phyloP scores from a whole-genome alignment of 1,284 basidiomycete species.

The Ceratorhiza oryzae-sativae region DNA sequence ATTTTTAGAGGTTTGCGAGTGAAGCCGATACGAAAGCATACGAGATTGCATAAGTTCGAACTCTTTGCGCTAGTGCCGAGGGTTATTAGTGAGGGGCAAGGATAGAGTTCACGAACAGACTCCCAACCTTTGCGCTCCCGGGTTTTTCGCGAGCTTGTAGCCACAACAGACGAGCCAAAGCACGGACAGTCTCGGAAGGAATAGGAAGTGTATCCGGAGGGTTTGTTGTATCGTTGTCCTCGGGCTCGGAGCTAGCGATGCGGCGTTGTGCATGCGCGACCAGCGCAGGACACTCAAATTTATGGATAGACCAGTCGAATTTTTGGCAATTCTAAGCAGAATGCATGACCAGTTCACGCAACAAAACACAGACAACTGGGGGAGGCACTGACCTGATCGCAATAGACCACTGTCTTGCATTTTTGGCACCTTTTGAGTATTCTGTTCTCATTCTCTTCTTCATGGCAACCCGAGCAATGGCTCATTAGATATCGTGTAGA shows the following conservation, averaged over 20 bases:
- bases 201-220: slow-evolving; percentile 51
- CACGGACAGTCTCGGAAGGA: slow-evolving; percentile 77
- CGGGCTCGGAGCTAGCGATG: slow-evolving; percentile 45
- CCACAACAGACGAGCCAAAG: slow-evolving; percentile 79
- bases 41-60: slow-evolving; percentile 78
- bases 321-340: slow-evolving; percentile 71
- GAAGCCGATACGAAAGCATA: slow-evolving; percentile 49
- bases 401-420: slow-evolving; percentile 76
- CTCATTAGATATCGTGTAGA: slow-evolving; percentile 66
- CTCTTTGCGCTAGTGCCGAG: slow-evolving; percentile 61
- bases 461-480: slow-evolving; percentile 74
- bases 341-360: slow-evolving; percentile 13
- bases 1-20: background rate
- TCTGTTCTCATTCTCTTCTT: slow-evolving; percentile 45
- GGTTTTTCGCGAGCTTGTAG: slow-evolving; percentile 62
- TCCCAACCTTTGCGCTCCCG: slow-evolving; percentile 66
- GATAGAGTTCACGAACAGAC: background rate
- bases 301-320: slow-evolving; percentile 78
- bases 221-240: slow-evolving; percentile 43
- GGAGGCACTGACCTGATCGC: slow-evolving; percentile 62
- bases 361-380: background rate
- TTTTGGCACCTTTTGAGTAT: slow-evolving; percentile 70
- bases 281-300: slow-evolving; percentile 78
- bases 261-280: slow-evolving; percentile 57
- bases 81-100: background rate